A percentile compares a stretch with the other conserved stretches of the same genome.
Conservation (phyloP, 2,329 filamentous ascomycete genomes). For the Diplocarpon mali region DNA sequence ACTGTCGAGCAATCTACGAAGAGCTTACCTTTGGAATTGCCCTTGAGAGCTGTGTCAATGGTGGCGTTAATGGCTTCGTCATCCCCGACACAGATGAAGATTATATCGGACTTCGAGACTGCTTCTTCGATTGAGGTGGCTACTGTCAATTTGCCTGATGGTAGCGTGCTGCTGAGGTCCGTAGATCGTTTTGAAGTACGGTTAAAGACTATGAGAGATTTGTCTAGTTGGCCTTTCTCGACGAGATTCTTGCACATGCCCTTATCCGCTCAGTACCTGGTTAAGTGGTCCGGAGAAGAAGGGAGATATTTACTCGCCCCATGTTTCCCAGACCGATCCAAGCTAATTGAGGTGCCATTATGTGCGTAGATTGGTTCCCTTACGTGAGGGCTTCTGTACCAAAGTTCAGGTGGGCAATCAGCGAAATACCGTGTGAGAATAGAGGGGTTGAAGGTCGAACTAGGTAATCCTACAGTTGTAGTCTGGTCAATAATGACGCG, state of each 20-base stretch:
- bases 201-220: constrained; percentile 71
- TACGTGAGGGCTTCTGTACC: background rate
- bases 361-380: constrained; percentile 7
- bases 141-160: constrained; percentile 50
- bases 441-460: too few species aligned
- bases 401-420: too few species aligned
- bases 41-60: constrained; percentile 44
- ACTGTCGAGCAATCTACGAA: constrained; percentile 84
- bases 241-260: constrained; percentile 79
- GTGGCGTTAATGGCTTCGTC: constrained; percentile 60
- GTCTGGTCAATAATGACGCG: too few species aligned
- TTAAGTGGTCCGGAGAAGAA: constrained; percentile 1
- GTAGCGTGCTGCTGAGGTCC: constrained; percentile 51
- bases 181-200: constrained; percentile 56
- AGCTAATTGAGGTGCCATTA: constrained; percentile 51
- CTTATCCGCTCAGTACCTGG: constrained; percentile 4
- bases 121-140: constrained; percentile 54
- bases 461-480: too few species aligned
- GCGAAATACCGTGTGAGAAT: too few species aligned
- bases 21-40: constrained; percentile 56
- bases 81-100: constrained; percentile 73
- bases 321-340: constrained; percentile 86
- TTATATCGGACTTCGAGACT: constrained; percentile 58
- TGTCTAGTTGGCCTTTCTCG: constrained; percentile 60
- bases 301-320: constrained; percentile 50